Base-by-base conservation (phyloP, 352 stramenopile genomes). In the Phytophthora crassamura region DNA sequence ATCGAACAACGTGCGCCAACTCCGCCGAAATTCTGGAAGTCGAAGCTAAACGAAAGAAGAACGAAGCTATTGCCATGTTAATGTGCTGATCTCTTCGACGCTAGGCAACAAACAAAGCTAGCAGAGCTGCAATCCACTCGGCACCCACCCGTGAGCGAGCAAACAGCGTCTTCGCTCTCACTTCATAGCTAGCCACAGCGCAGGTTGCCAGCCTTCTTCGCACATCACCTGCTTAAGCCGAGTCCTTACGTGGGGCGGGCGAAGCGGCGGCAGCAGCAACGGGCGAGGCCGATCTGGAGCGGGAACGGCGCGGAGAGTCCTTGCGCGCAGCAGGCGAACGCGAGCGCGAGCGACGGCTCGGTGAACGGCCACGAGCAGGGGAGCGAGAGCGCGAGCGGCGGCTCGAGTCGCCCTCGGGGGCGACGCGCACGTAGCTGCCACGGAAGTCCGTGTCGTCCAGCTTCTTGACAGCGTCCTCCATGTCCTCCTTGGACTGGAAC, bases 391-490 rank as follows among this genome's bases (percentile, higher is more conserved):
- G 86, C 34, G 73, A 86, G 59, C 81, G 78, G 15, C 56, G 64
- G 49, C 58, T 59, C n/a, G 56, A 70, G 49, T 72, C 69, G 20
- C 61, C 69, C 50, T 87, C 80, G 14, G 82, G 61, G 7, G 79
- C 75, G 51, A 95, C 80, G 39, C 87, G 85, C 30, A 95, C 84
- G 64, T 91, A 93, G 66, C 81, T 90, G 60, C 87, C 87, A 52
- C 85, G 85, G 75, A 95, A 95, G 43, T 95, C 88, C 36, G 88
- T 95, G 80, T 95, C 88, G 56, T 95, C 86, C 22, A 95, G 77
- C 74, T 95, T 95, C 53, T 84, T 82, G 32, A 95, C 77, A 7
- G 84, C 88, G 54, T 93, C 88, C 8, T 95, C 84, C 80, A 95
- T 89, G 46, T 95, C 88, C 6, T 91, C 81, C 66, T 87, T 86